Evolutionary conservation across 371 early-diverging fungal genomes (phyloP).

Genomic region (Saksenaea vasiformis): DNA sequence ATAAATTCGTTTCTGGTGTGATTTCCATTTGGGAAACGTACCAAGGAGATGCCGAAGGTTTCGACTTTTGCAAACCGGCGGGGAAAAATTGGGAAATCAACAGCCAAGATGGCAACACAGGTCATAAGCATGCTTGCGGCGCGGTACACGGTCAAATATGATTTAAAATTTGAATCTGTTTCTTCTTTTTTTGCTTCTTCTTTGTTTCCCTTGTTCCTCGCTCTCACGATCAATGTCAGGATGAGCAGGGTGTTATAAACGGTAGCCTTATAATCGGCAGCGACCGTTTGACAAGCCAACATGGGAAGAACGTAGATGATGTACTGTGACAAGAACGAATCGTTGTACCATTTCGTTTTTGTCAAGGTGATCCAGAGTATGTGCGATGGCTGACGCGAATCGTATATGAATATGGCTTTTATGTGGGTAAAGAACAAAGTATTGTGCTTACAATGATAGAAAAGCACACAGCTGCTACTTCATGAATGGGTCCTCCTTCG

Average conservation of each 20-base stretch:
- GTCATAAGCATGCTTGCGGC: conserved; percentile 79
- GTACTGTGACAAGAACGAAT: conserved; percentile 30
- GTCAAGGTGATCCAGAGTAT: conserved; percentile 26
- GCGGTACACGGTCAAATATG: conserved; percentile 72
- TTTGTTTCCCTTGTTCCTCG: not conserved
- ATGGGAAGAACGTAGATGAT: conserved; percentile 36
- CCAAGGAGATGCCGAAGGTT: conserved; percentile 89
- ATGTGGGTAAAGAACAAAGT: not conserved
- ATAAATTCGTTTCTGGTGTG: not conserved
- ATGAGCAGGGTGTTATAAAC: conserved; percentile 30
- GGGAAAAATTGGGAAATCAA: conserved; percentile 95
- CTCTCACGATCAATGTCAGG: not conserved
- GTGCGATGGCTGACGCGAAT: conserved; percentile 32
- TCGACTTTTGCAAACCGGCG: conserved; percentile 92
- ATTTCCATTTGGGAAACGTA: conserved; percentile 31
- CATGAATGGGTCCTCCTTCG: conserved; percentile 67
- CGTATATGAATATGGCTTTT: conserved; percentile 13
- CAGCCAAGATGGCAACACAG: conserved; percentile 88
- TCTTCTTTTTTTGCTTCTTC: not conserved
- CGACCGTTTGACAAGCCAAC: conserved; percentile 27
- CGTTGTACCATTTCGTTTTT: conserved; percentile 1
- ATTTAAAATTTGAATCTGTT: conserved; percentile 21
- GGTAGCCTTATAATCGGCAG: conserved; percentile 33
- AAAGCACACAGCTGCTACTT: conserved; percentile 57
- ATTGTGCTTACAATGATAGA: conserved; percentile 50